These are phyloP conservation scores for Talaromyces funiculosus DNA, from an alignment of 2,329 filamentous ascomycete species.

Conservation along the genomic window DNA sequence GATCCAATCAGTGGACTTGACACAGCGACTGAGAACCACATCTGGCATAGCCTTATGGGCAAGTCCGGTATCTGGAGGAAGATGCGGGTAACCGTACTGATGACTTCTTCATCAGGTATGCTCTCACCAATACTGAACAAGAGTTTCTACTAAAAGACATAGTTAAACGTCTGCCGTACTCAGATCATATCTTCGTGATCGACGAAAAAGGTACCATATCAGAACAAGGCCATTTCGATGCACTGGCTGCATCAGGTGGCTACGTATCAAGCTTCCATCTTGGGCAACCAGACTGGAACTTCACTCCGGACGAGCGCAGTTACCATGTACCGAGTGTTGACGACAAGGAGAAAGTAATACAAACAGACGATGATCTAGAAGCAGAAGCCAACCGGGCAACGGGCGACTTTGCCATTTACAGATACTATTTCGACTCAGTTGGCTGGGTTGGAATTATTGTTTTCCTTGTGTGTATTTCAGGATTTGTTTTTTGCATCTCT, in stretches of 20 bases:
- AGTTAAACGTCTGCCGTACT: conserved; percentile 38
- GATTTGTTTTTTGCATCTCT: conserved; percentile 37
- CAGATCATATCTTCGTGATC: conserved; percentile 40
- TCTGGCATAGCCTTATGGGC: conserved; percentile 16
- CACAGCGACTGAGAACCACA: conserved; percentile 16
- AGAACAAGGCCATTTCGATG: conserved; percentile 39
- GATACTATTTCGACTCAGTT: conserved; percentile 35
- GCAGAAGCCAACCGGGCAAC: conserved; percentile 27
- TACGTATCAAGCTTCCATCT: conserved; percentile 39
- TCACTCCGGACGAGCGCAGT: conserved; percentile 17
- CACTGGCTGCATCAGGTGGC: conserved; percentile 32
- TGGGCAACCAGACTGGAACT: conserved; percentile 28
- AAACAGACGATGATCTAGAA: conserved; percentile 19
- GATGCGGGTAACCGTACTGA: conserved; percentile 12
- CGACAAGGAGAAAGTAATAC: conserved; percentile 8
- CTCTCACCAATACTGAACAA: neutral
- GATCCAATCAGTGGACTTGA: conserved; percentile 17
- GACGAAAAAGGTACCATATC: conserved; percentile 32
- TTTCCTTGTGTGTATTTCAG: conserved; percentile 34
- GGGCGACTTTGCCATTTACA: conserved; percentile 41
- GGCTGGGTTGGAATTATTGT: conserved; percentile 30
- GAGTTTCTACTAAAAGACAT: neutral
- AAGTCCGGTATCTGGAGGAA: conserved; percentile 14
- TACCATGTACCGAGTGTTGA: conserved; percentile 11
- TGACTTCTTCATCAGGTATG: conserved; percentile 16